These are phyloP conservation scores for Leccinum fallax DNA, from an alignment of 1,284 basidiomycete genomes.

Conservation along the genomic window DNA sequence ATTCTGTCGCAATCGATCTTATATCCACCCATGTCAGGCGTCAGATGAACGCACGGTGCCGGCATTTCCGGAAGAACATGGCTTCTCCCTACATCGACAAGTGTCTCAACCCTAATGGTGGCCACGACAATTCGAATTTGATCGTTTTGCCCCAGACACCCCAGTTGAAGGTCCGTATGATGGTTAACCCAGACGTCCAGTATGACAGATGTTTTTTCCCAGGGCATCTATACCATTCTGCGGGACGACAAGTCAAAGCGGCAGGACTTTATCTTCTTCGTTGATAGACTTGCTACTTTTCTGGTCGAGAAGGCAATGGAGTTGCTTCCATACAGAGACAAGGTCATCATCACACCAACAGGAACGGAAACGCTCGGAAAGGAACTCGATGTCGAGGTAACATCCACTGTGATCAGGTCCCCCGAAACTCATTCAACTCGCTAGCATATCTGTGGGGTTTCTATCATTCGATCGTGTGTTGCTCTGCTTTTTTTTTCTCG, in stretches of 20 bases:
- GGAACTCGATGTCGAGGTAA: conserved; percentile 58
- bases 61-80: conserved; percentile 75
- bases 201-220: conserved; percentile 6
- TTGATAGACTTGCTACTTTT: conserved; percentile 83
- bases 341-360: conserved; percentile 71
- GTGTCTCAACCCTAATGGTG: conserved; percentile 37
- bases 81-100: conserved; percentile 46
- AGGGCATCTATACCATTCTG: conserved; percentile 90
- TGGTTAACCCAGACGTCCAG: conserved; percentile 46
- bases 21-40: conserved; percentile 90
- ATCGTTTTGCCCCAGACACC: conserved; percentile 78
- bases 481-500: neutral
- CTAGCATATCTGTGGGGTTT: conserved; percentile 77
- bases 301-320: conserved; percentile 86
- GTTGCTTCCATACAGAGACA: conserved; percentile 71
- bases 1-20: conserved; percentile 89
- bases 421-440: conserved; percentile 9
- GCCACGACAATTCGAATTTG: conserved; percentile 53
- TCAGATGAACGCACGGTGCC: conserved; percentile 79
- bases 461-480: conserved; percentile 78
- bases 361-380: conserved; percentile 63
- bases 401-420: neutral
- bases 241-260: conserved; percentile 70
- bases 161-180: conserved; percentile 68
- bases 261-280: conserved; percentile 90